Evolutionary conservation across 169 alveolate genomes (phyloP), one percentile per base, ranked within the genome.

Genomic region (Cryptosporidium canis): DNA sequence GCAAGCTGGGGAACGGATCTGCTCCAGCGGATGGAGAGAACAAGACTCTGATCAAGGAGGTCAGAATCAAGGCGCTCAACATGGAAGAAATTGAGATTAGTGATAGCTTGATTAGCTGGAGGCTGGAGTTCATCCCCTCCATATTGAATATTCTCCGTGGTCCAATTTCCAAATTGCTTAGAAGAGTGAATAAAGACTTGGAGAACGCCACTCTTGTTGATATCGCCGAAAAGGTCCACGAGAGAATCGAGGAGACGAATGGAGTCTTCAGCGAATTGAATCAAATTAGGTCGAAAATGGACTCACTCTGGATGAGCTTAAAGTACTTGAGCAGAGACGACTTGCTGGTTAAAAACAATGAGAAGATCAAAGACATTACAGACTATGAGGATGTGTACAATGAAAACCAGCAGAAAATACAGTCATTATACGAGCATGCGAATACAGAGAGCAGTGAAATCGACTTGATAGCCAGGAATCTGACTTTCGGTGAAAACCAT

Each of bases 311-410:
- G 84, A 24, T 45, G 33, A 58, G 31, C 7, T 35, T 70, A 48
- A 70, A 55, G 12, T 70, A 70, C 53, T 55, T 70, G 7, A 48
- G 47, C 35, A 55, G 53, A 47, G 67, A 70, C 29, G 84, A 70
- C 8, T 18, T 70, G 5, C 67, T 70, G 21, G 35, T 31, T 6
- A 70, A 70, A 9, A 35, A 3, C 12, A 24, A 70, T 55, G 67
- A 70, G n/a, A 37, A 70, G 31, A 35, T 70, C 24, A 70, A 55
- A 31, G 16, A n/a, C 53, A 14, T 70, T 31, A 51, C 64, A 27
- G 37, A 70, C 11, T 35, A 51, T 16, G 39, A 70, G 31, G 67
- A 70, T 35, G 29, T 51, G 8, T 48, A 70, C 21, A 35, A 47
- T 51, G 67, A 70, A 31, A 70, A 70, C 53, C 35, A 70, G n/a